These are phyloP conservation scores for Clavaria fumosa DNA, from an alignment of 768 basidiomycete genomes.

Conservation along the genomic window DNA sequence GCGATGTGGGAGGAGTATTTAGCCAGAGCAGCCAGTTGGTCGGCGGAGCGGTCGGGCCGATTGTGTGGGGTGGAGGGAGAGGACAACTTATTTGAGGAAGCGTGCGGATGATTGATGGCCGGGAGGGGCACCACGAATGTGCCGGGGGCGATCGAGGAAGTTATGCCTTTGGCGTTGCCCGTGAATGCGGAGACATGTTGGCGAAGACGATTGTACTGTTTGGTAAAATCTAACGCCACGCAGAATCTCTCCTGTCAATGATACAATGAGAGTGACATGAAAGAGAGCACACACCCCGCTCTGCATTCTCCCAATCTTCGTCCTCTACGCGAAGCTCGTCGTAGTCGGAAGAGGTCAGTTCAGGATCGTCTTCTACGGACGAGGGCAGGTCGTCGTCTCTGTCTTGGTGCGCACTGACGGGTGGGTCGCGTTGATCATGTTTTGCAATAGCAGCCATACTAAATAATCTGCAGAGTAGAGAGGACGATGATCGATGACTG, in stretches of 20 bases:
- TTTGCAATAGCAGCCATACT: background rate
- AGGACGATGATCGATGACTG: background rate
- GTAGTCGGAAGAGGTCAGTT: conserved; percentile 33
- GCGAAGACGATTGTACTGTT: conserved; percentile 89
- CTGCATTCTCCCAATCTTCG: conserved; percentile 80
- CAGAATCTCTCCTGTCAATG: background rate
- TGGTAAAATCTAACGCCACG: conserved; percentile 72
- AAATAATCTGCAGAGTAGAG: background rate
- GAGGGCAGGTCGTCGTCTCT: background rate
- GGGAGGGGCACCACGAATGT: conserved; percentile 47
- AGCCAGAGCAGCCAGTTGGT: conserved; percentile 59
- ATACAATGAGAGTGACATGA: background rate
- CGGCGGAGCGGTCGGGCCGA: conserved; percentile 44
- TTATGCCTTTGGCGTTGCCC: conserved; percentile 46
- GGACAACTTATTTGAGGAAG: conserved; percentile 17
- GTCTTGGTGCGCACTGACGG: background rate
- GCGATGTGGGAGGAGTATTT: conserved; percentile 65
- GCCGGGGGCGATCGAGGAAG: conserved; percentile 34
- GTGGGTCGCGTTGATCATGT: background rate
- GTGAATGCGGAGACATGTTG: conserved; percentile 81
- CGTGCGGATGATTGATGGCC: conserved; percentile 54
- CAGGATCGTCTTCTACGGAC: conserved; percentile 3
- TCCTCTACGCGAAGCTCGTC: conserved; percentile 58
- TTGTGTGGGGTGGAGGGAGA: conserved; percentile 15
- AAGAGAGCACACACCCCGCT: conserved; percentile 42